These are phyloP conservation scores for Fusarium piperis DNA, from an alignment of 2,329 filamentous ascomycete species.

Conservation along the genomic window DNA sequence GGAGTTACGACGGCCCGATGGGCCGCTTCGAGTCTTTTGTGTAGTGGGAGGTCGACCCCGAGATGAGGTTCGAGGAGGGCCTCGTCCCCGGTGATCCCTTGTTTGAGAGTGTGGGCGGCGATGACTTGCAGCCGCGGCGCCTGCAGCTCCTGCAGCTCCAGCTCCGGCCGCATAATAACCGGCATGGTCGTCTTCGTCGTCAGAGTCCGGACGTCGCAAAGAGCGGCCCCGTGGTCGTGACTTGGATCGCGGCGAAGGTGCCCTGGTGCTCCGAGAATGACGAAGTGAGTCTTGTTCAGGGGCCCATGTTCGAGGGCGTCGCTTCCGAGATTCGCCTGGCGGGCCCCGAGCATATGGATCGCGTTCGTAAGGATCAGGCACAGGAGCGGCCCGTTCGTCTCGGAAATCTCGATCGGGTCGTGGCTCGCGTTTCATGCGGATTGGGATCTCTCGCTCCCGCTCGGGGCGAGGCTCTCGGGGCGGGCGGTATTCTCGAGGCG, in stretches of 20 bases:
- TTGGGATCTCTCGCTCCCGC: slow-evolving; percentile 18
- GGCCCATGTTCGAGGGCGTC: slow-evolving; percentile 1
- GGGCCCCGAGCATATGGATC: slow-evolving; percentile 15
- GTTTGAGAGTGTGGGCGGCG: slow-evolving; percentile 40
- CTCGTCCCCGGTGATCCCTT: slow-evolving; percentile 25
- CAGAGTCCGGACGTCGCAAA: slow-evolving; percentile 19
- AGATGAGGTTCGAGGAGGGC: slow-evolving; percentile 20
- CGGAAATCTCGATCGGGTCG: slow-evolving; percentile 20
- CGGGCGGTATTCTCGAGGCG: not conserved
- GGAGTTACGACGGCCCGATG: slow-evolving; percentile 43
- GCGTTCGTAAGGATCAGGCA: slow-evolving; percentile 12
- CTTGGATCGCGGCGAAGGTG: slow-evolving; percentile 22
- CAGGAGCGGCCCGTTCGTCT: slow-evolving; percentile 8
- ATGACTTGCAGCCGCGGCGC: slow-evolving; percentile 13
- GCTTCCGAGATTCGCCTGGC: slow-evolving; percentile 10
- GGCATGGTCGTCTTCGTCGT: slow-evolving; percentile 31
- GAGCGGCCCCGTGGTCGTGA: slow-evolving; percentile 25
- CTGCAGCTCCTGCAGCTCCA: slow-evolving; percentile 3
- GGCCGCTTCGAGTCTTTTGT: slow-evolving; percentile 23
- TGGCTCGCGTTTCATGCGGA: slow-evolving; percentile 15
- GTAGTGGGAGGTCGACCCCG: slow-evolving; percentile 39
- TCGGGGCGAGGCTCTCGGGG: slow-evolving; percentile 17
- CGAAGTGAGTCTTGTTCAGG: slow-evolving; percentile 25
- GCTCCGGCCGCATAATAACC: slow-evolving; percentile 16
- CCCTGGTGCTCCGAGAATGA: slow-evolving; percentile 24